Evolutionary conservation across 805 yeast species (phyloP).

Genomic region (Kluyveromyces siamensis): DNA sequence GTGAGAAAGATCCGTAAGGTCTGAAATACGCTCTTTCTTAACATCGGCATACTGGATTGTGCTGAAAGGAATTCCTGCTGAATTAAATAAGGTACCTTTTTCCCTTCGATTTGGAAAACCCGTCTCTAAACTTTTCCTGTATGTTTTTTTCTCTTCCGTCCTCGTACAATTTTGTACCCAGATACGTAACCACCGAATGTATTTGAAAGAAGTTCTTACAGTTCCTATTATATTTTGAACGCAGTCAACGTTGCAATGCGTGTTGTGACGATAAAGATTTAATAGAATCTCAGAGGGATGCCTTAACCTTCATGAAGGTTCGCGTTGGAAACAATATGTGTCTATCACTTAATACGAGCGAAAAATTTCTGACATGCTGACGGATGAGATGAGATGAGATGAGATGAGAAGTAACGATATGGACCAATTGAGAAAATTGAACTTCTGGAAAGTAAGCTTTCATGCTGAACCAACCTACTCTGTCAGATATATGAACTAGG

Average conservation of each 20-base stretch:
- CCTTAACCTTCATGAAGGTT: neutral
- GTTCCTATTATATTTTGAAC: neutral
- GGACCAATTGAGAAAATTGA: neutral
- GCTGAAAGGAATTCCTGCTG: neutral
- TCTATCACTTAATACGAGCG: neutral
- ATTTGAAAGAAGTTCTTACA: neutral
- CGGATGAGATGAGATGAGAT: conserved; percentile 2
- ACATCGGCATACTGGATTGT: conserved; percentile 3
- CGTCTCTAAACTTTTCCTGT: neutral
- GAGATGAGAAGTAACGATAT: too few species aligned
- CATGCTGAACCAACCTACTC: too few species aligned
- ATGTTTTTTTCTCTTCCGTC: neutral
- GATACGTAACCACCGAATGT: neutral
- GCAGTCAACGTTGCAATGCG: neutral
- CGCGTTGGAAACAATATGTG: neutral
- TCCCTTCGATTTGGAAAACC: neutral
- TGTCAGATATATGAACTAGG: neutral
- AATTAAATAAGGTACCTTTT: neutral
- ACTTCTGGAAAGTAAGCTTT: too few species aligned
- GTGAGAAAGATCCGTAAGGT: conserved; percentile 35
- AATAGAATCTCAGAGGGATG: neutral
- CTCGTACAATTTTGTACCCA: neutral
- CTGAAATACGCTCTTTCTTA: conserved; percentile 14
- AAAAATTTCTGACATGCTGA: neutral
- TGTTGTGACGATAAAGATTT: neutral